Conservation (phyloP, 331 rosid species). For the Quercus phellos region DNA sequence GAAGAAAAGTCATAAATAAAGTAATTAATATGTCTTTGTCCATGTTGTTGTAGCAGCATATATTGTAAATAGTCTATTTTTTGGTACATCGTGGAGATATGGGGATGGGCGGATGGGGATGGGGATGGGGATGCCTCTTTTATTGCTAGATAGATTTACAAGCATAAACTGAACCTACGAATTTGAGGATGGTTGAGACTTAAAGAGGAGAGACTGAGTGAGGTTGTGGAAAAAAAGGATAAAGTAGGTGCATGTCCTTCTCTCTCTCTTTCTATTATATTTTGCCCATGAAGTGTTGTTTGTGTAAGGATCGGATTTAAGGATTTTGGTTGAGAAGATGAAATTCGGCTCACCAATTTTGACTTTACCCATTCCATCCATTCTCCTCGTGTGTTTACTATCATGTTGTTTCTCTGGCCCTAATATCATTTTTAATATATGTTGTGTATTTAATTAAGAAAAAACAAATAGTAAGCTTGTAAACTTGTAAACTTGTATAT, state of each 20-base stretch:
- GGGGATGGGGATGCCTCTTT: no score
- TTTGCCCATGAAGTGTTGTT: neutral
- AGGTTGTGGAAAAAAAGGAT: conserved; percentile 5
- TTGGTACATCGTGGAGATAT: no score
- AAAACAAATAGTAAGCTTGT: neutral
- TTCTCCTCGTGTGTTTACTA: neutral
- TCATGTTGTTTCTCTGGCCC: neutral
- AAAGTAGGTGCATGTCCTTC: conserved; percentile 16
- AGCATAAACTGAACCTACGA: no score
- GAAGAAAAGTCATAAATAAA: no score
- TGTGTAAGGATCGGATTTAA: neutral
- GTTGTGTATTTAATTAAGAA: neutral
- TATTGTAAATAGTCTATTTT: no score
- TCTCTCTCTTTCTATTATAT: neutral
- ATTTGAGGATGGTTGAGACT: conserved; percentile 2
- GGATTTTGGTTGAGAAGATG: conserved; percentile 20
- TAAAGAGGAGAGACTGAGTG: neutral
- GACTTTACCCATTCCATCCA: neutral
- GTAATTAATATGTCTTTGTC: no score
- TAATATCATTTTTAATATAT: neutral
- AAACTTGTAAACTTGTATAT: no score
- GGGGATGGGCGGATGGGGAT: no score
- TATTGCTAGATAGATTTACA: no score
- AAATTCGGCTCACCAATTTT: conserved; percentile 35
- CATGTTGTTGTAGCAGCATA: no score